These are phyloP conservation scores for Rhodotorula sp. DNA, from an alignment of 1,284 basidiomycete species.

Conservation along the genomic window DNA sequence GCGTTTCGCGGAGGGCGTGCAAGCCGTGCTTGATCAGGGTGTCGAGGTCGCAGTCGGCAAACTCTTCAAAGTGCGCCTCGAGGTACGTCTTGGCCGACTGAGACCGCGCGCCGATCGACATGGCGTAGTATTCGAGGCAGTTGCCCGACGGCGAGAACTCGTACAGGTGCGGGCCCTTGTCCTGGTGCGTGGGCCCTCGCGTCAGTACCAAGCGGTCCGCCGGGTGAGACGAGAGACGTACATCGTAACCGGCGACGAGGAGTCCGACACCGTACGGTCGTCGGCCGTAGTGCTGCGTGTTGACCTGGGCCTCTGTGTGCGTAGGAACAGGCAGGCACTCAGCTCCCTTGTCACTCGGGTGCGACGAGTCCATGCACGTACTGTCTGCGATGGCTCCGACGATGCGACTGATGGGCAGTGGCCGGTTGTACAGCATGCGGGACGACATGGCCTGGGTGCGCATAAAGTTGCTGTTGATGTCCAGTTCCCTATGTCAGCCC, in stretches of 20 bases:
- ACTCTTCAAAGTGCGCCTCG: conserved; percentile 87
- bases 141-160: conserved; percentile 98
- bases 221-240: conserved; percentile 41
- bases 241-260: conserved; percentile 92
- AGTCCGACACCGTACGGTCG: conserved; percentile 98
- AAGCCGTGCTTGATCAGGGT: conserved; percentile 81
- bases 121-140: conserved; percentile 96
- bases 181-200: not conserved
- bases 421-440: conserved; percentile 90
- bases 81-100: conserved; percentile 99
- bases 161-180: conserved; percentile 83
- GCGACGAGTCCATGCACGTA: conserved; percentile 51
- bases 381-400: conserved; percentile 90
- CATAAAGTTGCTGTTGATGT: conserved; percentile 83
- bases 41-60: conserved; percentile 74
- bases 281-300: conserved; percentile 97
- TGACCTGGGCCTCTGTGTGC: conserved; percentile 84
- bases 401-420: conserved; percentile 87
- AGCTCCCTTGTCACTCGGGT: not conserved
- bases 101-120: conserved; percentile 95
- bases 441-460: conserved; percentile 95
- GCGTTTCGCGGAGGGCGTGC: conserved; percentile 86
- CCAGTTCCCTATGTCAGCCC: too few relatives aligned
- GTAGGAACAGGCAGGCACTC: conserved; percentile 10
- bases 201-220: not conserved